A percentile compares a stretch with the other conserved stretches of the same genome.
phyloP scores from a whole-genome alignment of 257 asterid genomes.

The Jacaranda copaia region DNA sequence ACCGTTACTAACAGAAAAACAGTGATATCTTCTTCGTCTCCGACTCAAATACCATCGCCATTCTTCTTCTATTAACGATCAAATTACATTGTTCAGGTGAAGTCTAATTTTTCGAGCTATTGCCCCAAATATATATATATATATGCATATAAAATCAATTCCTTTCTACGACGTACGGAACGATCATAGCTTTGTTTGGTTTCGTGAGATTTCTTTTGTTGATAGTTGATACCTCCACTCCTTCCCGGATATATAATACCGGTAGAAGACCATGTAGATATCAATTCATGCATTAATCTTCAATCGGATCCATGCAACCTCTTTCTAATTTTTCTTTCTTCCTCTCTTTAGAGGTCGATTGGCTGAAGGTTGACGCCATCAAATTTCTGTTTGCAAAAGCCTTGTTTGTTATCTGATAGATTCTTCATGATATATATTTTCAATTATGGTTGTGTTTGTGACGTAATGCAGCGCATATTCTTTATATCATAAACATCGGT shows the following conservation, averaged over 20 bases:
- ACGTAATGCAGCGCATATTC: too few species aligned
- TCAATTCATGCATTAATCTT: background rate
- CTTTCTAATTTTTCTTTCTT: too few species aligned
- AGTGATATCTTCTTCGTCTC: background rate
- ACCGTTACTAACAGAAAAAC: background rate
- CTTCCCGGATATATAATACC: too few species aligned
- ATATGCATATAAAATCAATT: too few species aligned
- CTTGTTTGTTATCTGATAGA: background rate
- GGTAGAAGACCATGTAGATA: too few species aligned
- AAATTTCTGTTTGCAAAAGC: background rate
- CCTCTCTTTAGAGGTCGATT: background rate
- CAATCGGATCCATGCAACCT: background rate
- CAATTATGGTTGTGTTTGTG: too few species aligned
- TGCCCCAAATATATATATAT: background rate
- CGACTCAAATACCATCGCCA: background rate
- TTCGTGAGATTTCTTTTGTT: background rate
- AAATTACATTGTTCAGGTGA: background rate
- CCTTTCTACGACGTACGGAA: background rate
- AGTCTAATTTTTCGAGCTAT: background rate
- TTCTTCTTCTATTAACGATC: background rate
- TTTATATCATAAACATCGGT: too few species aligned
- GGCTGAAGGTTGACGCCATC: background rate
- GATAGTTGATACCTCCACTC: background rate
- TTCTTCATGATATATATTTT: background rate
- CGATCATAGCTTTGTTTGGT: background rate